Percentiles rank a stretch among this genome's conserved stretches.
Conservation (phyloP, 768 basidiomycete genomes). For the Leccinum boreale region DNA sequence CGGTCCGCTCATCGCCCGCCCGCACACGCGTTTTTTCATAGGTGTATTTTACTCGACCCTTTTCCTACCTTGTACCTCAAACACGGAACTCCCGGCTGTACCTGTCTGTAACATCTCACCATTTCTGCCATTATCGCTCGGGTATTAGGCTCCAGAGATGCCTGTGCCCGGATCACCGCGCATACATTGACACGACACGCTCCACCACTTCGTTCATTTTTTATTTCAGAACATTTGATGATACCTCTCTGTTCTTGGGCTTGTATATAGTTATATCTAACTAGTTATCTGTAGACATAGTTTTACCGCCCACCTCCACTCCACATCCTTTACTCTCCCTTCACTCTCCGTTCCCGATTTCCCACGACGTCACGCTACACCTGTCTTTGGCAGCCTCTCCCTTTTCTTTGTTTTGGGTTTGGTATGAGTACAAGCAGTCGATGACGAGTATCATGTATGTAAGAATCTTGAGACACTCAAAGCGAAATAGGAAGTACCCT, state of each 20-base stretch:
- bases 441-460: background rate
- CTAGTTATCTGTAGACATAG: conserved; percentile 18
- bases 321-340: background rate
- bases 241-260: conserved; percentile 6
- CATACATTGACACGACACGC: conserved; percentile 1
- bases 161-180: conserved; percentile 2
- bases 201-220: conserved; percentile 11
- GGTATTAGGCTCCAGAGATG: background rate
- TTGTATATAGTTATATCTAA: conserved; percentile 34
- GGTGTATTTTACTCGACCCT: conserved; percentile 29
- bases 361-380: background rate
- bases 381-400: background rate
- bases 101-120: conserved; percentile 26
- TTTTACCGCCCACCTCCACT: background rate
- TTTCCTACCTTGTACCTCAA: background rate
- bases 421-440: background rate
- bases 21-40: conserved; percentile 5
- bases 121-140: background rate
- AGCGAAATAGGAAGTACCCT: background rate
- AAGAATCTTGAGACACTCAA: background rate
- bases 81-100: conserved; percentile 19
- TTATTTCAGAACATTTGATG: conserved; percentile 1
- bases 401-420: background rate
- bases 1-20: background rate
- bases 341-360: background rate